These are phyloP conservation scores for Leccinum disarticulatum DNA, from an alignment of 768 basidiomycete species.

Conservation along the genomic window DNA sequence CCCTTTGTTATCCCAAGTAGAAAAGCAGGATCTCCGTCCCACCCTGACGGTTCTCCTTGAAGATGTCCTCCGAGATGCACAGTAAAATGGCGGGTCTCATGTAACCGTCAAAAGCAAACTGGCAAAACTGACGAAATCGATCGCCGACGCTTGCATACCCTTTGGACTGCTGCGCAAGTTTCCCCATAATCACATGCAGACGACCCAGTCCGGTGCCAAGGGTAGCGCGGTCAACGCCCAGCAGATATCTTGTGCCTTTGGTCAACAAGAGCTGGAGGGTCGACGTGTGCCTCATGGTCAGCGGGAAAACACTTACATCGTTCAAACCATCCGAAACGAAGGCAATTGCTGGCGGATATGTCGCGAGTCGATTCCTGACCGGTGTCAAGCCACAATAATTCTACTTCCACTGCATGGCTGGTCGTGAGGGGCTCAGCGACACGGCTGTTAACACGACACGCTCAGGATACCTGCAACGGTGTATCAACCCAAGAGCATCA, in stretches of 20 bases:
- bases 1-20: constrained; percentile 61
- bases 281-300: constrained; percentile 99
- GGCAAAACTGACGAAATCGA: constrained; percentile 83
- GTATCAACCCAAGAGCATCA: constrained; percentile 59
- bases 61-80: constrained; percentile 92
- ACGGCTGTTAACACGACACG: constrained; percentile 99
- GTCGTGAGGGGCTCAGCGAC: constrained; percentile 97
- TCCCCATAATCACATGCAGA: constrained; percentile 99
- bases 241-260: constrained; percentile 96
- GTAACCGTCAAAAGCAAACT: constrained; percentile 86
- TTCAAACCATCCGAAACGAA: constrained; percentile 98
- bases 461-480: constrained; percentile 96
- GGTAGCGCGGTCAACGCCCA: constrained; percentile 96
- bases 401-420: constrained; percentile 99
- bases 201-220: constrained; percentile 97
- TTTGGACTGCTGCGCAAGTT: constrained; percentile 86
- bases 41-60: constrained; percentile 72
- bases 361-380: constrained; percentile 97
- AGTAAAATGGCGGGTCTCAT: constrained; percentile 95
- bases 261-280: constrained; percentile 97
- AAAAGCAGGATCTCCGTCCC: constrained; percentile 52
- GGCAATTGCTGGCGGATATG: constrained; percentile 96
- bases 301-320: constrained; percentile 95
- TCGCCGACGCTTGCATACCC: constrained; percentile 87
- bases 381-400: constrained; percentile 98